phyloP scores from a whole-genome alignment of 1,139 yeast genomes.

The Magnusiomyces clavatus region DNA sequence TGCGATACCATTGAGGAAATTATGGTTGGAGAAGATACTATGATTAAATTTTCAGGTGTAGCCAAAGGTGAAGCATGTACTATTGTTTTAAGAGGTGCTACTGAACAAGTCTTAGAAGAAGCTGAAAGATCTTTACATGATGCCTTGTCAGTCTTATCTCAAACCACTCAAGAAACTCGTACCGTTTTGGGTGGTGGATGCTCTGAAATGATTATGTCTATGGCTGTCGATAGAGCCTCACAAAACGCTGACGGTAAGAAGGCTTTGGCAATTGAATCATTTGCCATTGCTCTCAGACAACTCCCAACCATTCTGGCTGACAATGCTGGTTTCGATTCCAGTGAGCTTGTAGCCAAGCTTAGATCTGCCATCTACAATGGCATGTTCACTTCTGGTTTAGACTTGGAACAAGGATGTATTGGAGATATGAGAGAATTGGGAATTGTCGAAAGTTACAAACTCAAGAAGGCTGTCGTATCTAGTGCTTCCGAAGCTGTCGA shows the following conservation, averaged over 20 bases:
- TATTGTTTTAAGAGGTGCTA: slow-evolving; percentile 91
- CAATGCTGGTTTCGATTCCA: slow-evolving; percentile 94
- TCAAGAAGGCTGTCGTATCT: slow-evolving; percentile 90
- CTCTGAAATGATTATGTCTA: slow-evolving; percentile 96
- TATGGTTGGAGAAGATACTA: slow-evolving; percentile 82
- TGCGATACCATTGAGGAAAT: slow-evolving; percentile 89
- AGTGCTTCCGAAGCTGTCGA: slow-evolving; percentile 98
- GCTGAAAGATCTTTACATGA: slow-evolving; percentile 97
- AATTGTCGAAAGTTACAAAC: slow-evolving; percentile 82
- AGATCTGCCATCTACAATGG: slow-evolving; percentile 93
- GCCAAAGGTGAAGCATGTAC: slow-evolving; percentile 97
- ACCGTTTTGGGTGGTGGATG: slow-evolving; percentile 98
- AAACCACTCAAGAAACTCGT: slow-evolving; percentile 90
- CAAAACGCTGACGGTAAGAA: slow-evolving; percentile 92
- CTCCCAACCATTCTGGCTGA: slow-evolving; percentile 93
- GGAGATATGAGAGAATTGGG: slow-evolving; percentile 95
- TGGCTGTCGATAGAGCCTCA: slow-evolving; percentile 93
- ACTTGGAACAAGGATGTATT: slow-evolving; percentile 70
- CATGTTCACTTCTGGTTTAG: slow-evolving; percentile 83
- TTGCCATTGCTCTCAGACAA: slow-evolving; percentile 89
- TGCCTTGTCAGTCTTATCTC: slow-evolving; percentile 90
- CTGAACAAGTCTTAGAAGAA: slow-evolving; percentile 92
- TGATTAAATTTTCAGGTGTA: slow-evolving; percentile 86
- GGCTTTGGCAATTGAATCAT: slow-evolving; percentile 89
- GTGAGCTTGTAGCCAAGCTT: slow-evolving; percentile 83